phyloP scores from a whole-genome alignment of 148 eudicot species.

The Silene uniflora region DNA sequence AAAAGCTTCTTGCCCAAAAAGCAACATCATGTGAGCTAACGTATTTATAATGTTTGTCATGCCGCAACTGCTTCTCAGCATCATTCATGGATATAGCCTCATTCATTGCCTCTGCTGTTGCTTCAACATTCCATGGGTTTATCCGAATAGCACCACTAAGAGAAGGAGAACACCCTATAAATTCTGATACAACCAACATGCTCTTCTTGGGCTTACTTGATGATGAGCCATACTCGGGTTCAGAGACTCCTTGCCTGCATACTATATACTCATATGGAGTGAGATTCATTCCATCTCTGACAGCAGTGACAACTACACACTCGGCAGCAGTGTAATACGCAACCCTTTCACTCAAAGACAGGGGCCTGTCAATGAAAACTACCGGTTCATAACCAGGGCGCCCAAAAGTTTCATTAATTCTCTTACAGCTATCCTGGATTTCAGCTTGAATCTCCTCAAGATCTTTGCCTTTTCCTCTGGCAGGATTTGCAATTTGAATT shows the following conservation, averaged over 20 bases:
- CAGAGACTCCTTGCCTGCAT: slow-evolving; percentile 35
- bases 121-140: slow-evolving; percentile 39
- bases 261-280: slow-evolving; percentile 37
- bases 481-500: slow-evolving; percentile 35
- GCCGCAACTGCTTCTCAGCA: slow-evolving; percentile 37
- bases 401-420: slow-evolving; percentile 30
- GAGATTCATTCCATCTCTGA: slow-evolving; percentile 42
- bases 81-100: slow-evolving; percentile 36
- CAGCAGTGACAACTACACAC: slow-evolving; percentile 38
- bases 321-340: slow-evolving; percentile 32
- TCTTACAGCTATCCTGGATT: slow-evolving; percentile 26
- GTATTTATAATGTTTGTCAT: slow-evolving; percentile 34
- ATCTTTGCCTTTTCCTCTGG: slow-evolving; percentile 33
- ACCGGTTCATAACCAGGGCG: slow-evolving; percentile 35
- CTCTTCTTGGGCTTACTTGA: slow-evolving; percentile 29
- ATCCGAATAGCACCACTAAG: slow-evolving; percentile 35
- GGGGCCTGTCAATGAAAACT: slow-evolving; percentile 28
- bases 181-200: slow-evolving; percentile 35
- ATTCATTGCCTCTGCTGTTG: slow-evolving; percentile 41
- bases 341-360: slow-evolving; percentile 29
- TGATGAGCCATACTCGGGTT: slow-evolving; percentile 13
- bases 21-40: slow-evolving; percentile 38
- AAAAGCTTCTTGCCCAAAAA: slow-evolving; percentile 33
- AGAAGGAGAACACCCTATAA: slow-evolving; percentile 38
- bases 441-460: slow-evolving; percentile 34